Evolutionary conservation across 768 basidiomycete genomes (phyloP), one percentile per base, ranked within the genome.

Genomic region (Hydnomerulius pinastri): DNA sequence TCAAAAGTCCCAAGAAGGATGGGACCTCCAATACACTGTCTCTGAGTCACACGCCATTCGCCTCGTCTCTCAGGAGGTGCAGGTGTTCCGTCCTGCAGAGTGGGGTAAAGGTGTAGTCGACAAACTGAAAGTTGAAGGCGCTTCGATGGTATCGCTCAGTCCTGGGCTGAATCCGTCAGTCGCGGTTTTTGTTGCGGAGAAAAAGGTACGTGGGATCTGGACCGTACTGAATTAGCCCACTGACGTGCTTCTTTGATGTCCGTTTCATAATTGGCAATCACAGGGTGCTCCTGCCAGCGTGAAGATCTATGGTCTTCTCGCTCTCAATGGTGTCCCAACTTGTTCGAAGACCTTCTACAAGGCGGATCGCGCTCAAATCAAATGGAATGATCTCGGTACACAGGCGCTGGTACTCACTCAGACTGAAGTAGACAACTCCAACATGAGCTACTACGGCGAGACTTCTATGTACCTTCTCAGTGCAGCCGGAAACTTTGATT

Each of bases 381-480:
- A 98, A 71, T 99, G 96, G 96, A 98, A 98, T 64, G 83, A 82
- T 7, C 81, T 94, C 15, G 97, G 96, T 17, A 96, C 94, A 0
- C 91, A 92, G 63, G 88, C 95, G 2, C 75, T 99, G 48, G 79
- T 98, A 52, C 71, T 98, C 30, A 95, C 96, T 0, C 92, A 95
- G 63, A 96, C 95, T 4, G 97, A 99, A 61, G 95, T 98, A 46
- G 96, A 99, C 64, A 92, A 91, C 66, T 87, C 91, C 39, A 96
- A 96, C 70, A 97, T 91, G 80, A 94, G 87, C 62, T 99, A 99
- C 69, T 99, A 98, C 58, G 97, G 97, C 46, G 96, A 98, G 75
- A 97, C 95, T 2, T 91, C 92, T 45, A 74, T 99, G 62, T 98
- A 96, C 71, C 79, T 98, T 12, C 81, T 98, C 54, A 93, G 87